phyloP scores from a whole-genome alignment of 805 yeast species.

The Maudiozyma bulderi region DNA sequence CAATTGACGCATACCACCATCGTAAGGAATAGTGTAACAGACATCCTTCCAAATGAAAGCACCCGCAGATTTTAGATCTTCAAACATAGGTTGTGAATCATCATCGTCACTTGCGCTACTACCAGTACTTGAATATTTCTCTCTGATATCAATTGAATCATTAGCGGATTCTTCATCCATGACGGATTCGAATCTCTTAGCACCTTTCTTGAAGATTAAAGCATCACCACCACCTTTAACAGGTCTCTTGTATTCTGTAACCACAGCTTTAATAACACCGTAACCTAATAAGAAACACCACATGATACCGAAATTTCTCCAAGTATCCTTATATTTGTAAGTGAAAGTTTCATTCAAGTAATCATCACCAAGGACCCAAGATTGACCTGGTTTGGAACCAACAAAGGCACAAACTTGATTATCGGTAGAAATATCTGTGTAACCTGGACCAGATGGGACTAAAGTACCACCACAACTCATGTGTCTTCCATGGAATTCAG shows the following conservation, averaged over 20 bases:
- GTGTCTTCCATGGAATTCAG: constrained; percentile 20
- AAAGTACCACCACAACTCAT: constrained; percentile 26
- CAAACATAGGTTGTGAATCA: constrained; percentile 6
- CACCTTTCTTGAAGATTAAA: constrained; percentile 47
- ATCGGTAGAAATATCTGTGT: constrained; percentile 30
- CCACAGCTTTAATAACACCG: constrained; percentile 12
- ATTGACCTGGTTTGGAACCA: constrained; percentile 50
- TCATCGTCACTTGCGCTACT: constrained; percentile 2
- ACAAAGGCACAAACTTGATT: constrained; percentile 47
- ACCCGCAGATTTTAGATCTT: constrained; percentile 29
- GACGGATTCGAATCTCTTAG: constrained; percentile 9
- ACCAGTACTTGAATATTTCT: constrained; percentile 5
- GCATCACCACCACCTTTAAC: constrained; percentile 28
- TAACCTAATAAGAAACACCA: constrained; percentile 35
- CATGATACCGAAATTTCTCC: constrained; percentile 75
- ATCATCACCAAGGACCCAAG: constrained; percentile 47
- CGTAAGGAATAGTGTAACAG: constrained; percentile 53
- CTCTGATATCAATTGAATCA: constrained; percentile 9
- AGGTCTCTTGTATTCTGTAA: constrained; percentile 20
- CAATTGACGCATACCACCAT: constrained; percentile 45
- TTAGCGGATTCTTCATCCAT: constrained; percentile 16
- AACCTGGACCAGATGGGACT: constrained; percentile 52
- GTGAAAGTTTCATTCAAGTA: constrained; percentile 41
- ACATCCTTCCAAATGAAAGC: constrained; percentile 68
- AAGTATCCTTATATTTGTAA: constrained; percentile 50